These are phyloP conservation scores for Litchi chinensis DNA, from an alignment of 345 rosid species.

Conservation along the genomic window DNA sequence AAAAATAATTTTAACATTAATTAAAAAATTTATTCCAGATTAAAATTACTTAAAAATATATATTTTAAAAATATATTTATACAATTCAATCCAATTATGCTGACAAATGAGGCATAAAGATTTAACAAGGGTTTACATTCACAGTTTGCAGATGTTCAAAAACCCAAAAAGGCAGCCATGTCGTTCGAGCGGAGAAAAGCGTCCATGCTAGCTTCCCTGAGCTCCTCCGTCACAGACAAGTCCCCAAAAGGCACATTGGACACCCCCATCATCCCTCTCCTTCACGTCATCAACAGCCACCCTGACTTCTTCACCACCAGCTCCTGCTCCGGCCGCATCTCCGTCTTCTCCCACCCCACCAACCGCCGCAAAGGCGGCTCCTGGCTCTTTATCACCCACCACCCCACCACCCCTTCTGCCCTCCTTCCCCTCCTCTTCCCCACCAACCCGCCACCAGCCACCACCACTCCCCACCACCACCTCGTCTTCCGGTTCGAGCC, in stretches of 20 bases:
- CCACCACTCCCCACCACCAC: conserved; percentile 17
- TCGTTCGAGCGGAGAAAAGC: conserved; percentile 83
- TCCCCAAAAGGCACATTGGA: conserved; percentile 85
- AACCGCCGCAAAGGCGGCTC: conserved; percentile 62
- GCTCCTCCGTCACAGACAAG: conserved; percentile 59
- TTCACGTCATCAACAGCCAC: conserved; percentile 67
- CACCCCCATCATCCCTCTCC: conserved; percentile 73
- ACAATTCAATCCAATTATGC: no score
- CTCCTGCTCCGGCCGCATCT: conserved; percentile 94
- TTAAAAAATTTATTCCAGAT: no score
- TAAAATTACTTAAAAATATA: no score
- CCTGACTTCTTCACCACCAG: conserved; percentile 87
- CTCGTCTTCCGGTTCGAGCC: conserved; percentile 89
- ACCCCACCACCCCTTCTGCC: conserved; percentile 51
- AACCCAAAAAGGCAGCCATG: conserved; percentile 32
- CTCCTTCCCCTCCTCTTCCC: conserved; percentile 62
- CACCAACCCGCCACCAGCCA: conserved; percentile 8
- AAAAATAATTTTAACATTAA: no score
- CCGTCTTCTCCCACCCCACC: conserved; percentile 76
- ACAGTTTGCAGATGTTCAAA: neutral
- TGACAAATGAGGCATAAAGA: neutral
- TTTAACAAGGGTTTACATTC: conserved; percentile 7
- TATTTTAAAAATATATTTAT: no score
- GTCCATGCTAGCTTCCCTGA: conserved; percentile 55
- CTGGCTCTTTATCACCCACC: conserved; percentile 81